Conservation (phyloP, 2,329 filamentous ascomycete genomes). For the Chlorencoelia australis region DNA sequence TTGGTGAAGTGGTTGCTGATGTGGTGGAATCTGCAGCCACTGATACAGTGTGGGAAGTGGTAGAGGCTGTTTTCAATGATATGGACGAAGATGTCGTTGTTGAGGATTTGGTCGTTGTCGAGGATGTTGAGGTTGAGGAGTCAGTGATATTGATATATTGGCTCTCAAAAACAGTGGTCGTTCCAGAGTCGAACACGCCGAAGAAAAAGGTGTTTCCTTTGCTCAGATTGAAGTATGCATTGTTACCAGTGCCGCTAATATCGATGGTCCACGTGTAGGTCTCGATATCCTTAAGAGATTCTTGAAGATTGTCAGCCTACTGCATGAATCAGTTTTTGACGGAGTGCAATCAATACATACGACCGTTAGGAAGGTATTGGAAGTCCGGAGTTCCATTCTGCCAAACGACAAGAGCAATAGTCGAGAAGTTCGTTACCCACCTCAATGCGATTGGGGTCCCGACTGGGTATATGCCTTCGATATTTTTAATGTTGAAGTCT, state of each 20-base stretch:
- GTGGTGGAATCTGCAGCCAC: too few species aligned
- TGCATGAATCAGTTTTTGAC: not conserved
- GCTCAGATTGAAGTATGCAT: not conserved
- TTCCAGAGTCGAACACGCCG: not conserved
- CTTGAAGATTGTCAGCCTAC: not conserved
- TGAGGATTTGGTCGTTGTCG: not conserved
- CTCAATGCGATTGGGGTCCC: too few species aligned
- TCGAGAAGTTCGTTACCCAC: too few species aligned
- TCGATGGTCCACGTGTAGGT: not conserved
- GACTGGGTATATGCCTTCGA: too few species aligned
- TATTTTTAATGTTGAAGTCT: too few species aligned
- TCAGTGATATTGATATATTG: not conserved
- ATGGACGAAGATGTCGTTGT: too few species aligned
- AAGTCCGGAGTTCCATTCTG: too few species aligned
- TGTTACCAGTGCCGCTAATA: not conserved
- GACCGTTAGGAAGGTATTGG: not conserved
- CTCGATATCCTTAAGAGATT: not conserved
- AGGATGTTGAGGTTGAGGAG: not conserved
- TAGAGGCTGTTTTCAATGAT: too few species aligned
- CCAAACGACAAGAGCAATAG: too few species aligned
- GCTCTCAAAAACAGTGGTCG: not conserved
- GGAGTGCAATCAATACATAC: not conserved
- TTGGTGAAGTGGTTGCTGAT: too few species aligned
- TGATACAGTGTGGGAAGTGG: too few species aligned
- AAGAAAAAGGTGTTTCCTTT: not conserved